phyloP scores from a whole-genome alignment of 306 rosid species.

The Hippophae tibetana region DNA sequence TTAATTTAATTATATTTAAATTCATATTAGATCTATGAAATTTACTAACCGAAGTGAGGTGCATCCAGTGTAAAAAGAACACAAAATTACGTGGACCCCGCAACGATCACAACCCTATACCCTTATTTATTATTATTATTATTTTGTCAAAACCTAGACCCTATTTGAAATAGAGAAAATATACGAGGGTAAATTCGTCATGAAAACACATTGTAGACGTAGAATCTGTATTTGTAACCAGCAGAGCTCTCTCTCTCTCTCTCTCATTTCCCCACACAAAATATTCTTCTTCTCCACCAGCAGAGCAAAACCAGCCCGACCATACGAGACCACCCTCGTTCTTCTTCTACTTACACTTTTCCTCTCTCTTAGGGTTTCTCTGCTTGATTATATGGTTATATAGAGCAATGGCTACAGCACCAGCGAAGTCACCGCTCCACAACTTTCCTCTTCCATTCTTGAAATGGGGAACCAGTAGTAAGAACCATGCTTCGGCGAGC shows the following conservation, averaged over 20 bases:
- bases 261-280: background rate
- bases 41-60: too few species aligned
- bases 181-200: background rate
- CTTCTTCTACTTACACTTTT: background rate
- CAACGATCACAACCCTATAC: too few species aligned
- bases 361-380: conserved; percentile 4
- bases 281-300: background rate
- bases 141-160: too few species aligned
- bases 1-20: too few species aligned
- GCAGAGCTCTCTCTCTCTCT: background rate
- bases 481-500: conserved; percentile 37
- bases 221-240: background rate
- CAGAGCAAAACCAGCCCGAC: background rate
- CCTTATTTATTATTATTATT: too few species aligned
- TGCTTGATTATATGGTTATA: background rate
- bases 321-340: background rate
- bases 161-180: background rate
- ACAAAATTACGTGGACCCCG: too few species aligned
- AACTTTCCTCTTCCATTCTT: conserved; percentile 68
- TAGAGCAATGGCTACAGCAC: conserved; percentile 64
- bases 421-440: conserved; percentile 85
- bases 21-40: too few species aligned
- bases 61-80: too few species aligned
- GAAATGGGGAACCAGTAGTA: conserved; percentile 68
- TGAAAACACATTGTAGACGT: background rate